Evolutionary conservation across 169 alveolate genomes (phyloP), one percentile per base, ranked within the genome.

Genomic region (Plasmodium fragile): DNA sequence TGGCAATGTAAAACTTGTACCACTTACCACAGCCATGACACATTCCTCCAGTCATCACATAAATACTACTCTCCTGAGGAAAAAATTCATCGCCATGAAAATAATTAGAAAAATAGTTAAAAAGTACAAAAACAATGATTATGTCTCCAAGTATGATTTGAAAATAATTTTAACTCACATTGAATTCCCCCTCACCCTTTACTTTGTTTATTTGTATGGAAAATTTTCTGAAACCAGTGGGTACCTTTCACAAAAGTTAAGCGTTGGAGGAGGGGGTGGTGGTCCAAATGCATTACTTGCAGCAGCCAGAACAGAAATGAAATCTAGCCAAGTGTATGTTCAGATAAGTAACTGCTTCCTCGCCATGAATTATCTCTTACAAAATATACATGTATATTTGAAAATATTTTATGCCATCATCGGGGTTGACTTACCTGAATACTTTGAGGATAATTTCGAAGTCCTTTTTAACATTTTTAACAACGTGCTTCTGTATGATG

Each of bases 111-210:
- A 87, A 59, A 87, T 87, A 43, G 18, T 87, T 1, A 87, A 87
- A 18, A 87, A 87, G 28, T 87, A 87, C 71, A 78, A 87, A 87
- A 55, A 77, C 7, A 87, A 87, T 71, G 93, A 78, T 13, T 87
- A 87, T 53, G 89, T 78, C 4, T 22, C 89, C 0, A 87, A 87
- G 16, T 87, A 77, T 77, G 93, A 87, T n/a, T 18, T 87, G 3
- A 87, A 87, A 75, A 87, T 87, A 22, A 77, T 87, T n/a, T 39
- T 87, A 6, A 87, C 93, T 32, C 93, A 87, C 28, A 87, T 87
- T 13, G 93, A 87, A 55, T 87, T 39, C 39, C 93, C 93, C 0
- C 0, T 87, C 2, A 87, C 93, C 0, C 45, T 87, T 8, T 87
- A 87, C 80, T 87, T 77, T 77, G 65, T 87, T 0, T 87, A 87